Evolutionary conservation across 768 basidiomycete genomes (phyloP).

Genomic region (Amanita brunnescens): DNA sequence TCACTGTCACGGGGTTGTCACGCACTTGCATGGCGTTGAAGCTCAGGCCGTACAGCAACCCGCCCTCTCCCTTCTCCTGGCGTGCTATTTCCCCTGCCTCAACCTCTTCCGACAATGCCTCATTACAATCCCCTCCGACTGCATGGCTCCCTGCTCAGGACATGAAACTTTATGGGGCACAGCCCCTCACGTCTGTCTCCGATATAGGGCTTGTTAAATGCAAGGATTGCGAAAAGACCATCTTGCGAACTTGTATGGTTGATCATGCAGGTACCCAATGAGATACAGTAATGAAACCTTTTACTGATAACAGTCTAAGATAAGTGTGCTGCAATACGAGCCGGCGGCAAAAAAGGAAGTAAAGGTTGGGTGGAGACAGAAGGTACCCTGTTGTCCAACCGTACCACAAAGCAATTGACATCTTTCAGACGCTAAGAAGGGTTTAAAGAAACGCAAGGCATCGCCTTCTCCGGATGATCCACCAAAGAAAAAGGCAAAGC

Average conservation of each 20-base stretch:
- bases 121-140: constrained; percentile 65
- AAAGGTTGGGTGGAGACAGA: constrained; percentile 51
- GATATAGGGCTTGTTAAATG: constrained; percentile 66
- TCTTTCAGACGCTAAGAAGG: constrained; percentile 35
- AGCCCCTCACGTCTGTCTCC: constrained; percentile 56
- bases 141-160: constrained; percentile 80
- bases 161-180: constrained; percentile 81
- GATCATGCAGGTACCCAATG: constrained; percentile 64
- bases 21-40: constrained; percentile 31
- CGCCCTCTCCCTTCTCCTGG: constrained; percentile 59
- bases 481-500: constrained; percentile 71
- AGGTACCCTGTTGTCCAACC: constrained; percentile 20
- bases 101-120: constrained; percentile 27
- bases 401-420: background rate
- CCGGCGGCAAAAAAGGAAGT: constrained; percentile 40
- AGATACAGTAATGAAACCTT: background rate
- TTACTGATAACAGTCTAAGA: constrained; percentile 25
- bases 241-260: constrained; percentile 62
- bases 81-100: constrained; percentile 33
- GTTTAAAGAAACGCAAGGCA: constrained; percentile 70
- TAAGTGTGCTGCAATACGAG: constrained; percentile 53
- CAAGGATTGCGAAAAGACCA: constrained; percentile 72
- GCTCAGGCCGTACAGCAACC: constrained; percentile 33
- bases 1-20: constrained; percentile 2
- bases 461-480: constrained; percentile 65